Evolutionary conservation across 2,329 filamentous ascomycete species (phyloP).

Genomic region (Hypocrella siamensis): DNA sequence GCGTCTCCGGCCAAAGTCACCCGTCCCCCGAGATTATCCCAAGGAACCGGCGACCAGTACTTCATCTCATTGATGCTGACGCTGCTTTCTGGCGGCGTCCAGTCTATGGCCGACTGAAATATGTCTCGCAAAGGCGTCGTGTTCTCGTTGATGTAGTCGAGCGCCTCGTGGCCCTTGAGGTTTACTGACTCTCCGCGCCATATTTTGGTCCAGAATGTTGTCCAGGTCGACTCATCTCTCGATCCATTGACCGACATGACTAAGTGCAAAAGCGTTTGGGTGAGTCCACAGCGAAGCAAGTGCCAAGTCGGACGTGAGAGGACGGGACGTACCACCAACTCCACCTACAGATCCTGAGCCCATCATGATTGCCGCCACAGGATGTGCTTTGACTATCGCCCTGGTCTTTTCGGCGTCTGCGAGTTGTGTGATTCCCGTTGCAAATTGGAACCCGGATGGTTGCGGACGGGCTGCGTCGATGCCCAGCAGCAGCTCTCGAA

Average conservation of each 20-base stretch:
- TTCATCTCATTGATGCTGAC: constrained; percentile 19
- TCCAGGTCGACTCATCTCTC: constrained; percentile 12
- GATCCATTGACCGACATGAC: constrained; percentile 10
- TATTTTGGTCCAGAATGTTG: constrained; percentile 19
- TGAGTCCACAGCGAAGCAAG: not conserved
- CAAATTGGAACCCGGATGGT: constrained; percentile 15
- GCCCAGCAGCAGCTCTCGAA: constrained; percentile 15
- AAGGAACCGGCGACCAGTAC: constrained; percentile 18
- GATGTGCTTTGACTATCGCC: constrained; percentile 12
- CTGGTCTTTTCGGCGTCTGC: constrained; percentile 11
- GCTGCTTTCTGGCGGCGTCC: constrained; percentile 15
- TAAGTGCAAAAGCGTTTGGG: not conserved
- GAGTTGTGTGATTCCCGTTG: constrained; percentile 12
- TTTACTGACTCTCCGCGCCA: constrained; percentile 12
- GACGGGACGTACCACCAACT: constrained; percentile 12
- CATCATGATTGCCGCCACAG: constrained; percentile 15
- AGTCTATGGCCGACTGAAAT: constrained; percentile 17
- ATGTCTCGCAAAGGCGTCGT: constrained; percentile 12
- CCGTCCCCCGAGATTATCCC: constrained; percentile 14
- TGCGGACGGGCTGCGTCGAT: constrained; percentile 8
- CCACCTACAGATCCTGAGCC: constrained; percentile 12
- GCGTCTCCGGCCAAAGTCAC: constrained; percentile 24
- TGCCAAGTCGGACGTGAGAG: not conserved
- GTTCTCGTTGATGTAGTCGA: constrained; percentile 13
- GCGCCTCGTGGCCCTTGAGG: constrained; percentile 19